Conservation (phyloP, 805 yeast genomes). For the Pichia pseudocactophila region DNA sequence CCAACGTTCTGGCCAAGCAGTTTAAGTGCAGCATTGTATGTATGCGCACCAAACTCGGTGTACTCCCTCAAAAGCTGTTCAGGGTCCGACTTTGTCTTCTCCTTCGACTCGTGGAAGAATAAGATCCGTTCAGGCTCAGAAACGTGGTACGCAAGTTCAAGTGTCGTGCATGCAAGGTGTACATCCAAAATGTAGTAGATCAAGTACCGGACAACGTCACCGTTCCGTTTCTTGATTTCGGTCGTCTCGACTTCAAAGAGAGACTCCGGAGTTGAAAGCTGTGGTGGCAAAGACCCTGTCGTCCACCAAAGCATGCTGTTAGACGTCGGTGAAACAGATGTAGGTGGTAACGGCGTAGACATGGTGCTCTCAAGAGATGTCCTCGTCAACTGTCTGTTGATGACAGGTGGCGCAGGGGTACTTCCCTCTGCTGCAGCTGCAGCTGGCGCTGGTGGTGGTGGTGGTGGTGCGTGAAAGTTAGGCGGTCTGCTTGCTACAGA, state of each 20-base stretch:
- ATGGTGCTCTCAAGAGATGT: slow-evolving; percentile 3
- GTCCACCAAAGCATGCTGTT: slow-evolving; percentile 55
- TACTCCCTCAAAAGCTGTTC: slow-evolving; percentile 39
- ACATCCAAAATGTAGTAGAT: slow-evolving; percentile 66
- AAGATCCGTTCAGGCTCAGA: slow-evolving; percentile 47
- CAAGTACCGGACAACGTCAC: slow-evolving; percentile 38
- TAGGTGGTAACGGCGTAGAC: neutral
- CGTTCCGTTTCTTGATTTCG: slow-evolving; percentile 47
- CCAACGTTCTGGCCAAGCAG: slow-evolving; percentile 21
- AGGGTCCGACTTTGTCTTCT: slow-evolving; percentile 38
- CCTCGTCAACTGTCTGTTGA: slow-evolving; percentile 4
- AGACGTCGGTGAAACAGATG: slow-evolving; percentile 12
- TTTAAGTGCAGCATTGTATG: slow-evolving; percentile 36
- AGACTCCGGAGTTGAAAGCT: slow-evolving; percentile 36
- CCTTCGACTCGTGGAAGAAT: slow-evolving; percentile 26
- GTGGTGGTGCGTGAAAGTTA: slow-evolving; percentile 10
- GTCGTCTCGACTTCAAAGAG: slow-evolving; percentile 60
- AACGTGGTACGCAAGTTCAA: slow-evolving; percentile 49
- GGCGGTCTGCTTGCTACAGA: slow-evolving; percentile 12
- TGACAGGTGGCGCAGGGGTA: neutral
- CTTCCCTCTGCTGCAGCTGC: slow-evolving; percentile 1
- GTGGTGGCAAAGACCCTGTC: slow-evolving; percentile 46
- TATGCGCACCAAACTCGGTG: slow-evolving; percentile 40
- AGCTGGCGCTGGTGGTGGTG: slow-evolving; percentile 15
- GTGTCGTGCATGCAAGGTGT: slow-evolving; percentile 59